These are phyloP conservation scores for Cyberlindnera misumaiensis DNA, from an alignment of 805 yeast genomes.

Conservation along the genomic window DNA sequence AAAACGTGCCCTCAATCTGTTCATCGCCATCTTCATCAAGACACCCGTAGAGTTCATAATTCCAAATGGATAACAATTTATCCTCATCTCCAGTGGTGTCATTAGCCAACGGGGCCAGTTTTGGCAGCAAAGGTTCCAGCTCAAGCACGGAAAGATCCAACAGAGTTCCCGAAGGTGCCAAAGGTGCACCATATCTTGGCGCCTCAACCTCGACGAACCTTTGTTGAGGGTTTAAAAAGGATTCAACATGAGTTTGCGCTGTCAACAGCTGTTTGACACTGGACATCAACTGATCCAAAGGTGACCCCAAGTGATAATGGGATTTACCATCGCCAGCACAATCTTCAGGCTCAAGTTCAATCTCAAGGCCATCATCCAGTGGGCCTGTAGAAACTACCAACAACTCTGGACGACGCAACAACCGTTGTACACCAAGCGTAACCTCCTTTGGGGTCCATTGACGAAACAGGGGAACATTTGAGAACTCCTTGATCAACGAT, in stretches of 20 bases:
- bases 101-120: slow-evolving; percentile 8
- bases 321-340: too few species aligned
- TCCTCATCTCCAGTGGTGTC: slow-evolving; percentile 13
- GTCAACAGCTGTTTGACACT: too few species aligned
- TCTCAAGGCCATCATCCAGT: background rate
- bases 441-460: background rate
- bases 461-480: background rate
- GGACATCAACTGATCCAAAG: background rate
- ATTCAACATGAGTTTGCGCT: background rate
- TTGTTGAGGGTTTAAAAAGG: slow-evolving; percentile 13
- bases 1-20: background rate
- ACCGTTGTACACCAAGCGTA: background rate
- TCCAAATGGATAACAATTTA: slow-evolving; percentile 15
- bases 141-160: slow-evolving; percentile 19
- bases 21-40: slow-evolving; percentile 6
- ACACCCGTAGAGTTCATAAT: slow-evolving; percentile 17
- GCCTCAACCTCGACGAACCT: slow-evolving; percentile 16
- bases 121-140: background rate
- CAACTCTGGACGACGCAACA: background rate
- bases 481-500: background rate
- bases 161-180: slow-evolving; percentile 15
- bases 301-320: background rate
- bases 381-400: background rate
- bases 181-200: slow-evolving; percentile 13
- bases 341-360: background rate